A percentile compares a stretch with the other conserved stretches of the same genome.
phyloP scores from a whole-genome alignment of 2,329 filamentous ascomycete species.

The Truncatella angustata region DNA sequence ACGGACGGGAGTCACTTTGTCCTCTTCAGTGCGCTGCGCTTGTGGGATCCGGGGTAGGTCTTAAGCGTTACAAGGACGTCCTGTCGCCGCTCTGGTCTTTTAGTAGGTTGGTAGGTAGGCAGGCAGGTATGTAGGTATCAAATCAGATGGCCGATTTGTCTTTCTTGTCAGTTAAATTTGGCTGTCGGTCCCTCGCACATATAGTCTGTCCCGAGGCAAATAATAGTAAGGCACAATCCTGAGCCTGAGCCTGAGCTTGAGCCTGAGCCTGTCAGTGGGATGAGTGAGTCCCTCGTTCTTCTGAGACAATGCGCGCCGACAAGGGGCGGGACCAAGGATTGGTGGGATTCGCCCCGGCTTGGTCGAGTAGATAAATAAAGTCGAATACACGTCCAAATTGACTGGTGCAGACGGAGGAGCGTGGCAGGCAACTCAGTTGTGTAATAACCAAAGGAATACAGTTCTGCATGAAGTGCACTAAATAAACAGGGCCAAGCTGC shows the following conservation, averaged over 20 bases:
- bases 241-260: neutral
- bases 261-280: neutral
- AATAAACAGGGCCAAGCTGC: slow-evolving; percentile 23
- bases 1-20: no score
- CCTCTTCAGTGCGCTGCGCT: neutral
- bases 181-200: neutral
- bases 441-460: neutral
- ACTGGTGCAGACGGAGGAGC: neutral
- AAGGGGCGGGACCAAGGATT: slow-evolving; percentile 9
- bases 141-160: no score
- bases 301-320: slow-evolving; percentile 9
- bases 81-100: neutral
- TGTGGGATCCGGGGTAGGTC: neutral
- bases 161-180: neutral
- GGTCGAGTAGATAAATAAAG: slow-evolving; percentile 2
- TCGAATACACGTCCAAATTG: neutral
- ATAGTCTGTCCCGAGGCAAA: neutral
- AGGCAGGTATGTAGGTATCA: neutral
- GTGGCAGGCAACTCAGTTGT: neutral
- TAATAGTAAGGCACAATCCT: neutral
- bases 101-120: no score
- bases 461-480: slow-evolving; percentile 6
- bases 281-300: neutral
- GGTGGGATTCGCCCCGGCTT: slow-evolving; percentile 10
- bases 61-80: neutral